Base-by-base conservation (phyloP, 108 stramenopile species). In the Pseudonitzschia delicatissima region DNA sequence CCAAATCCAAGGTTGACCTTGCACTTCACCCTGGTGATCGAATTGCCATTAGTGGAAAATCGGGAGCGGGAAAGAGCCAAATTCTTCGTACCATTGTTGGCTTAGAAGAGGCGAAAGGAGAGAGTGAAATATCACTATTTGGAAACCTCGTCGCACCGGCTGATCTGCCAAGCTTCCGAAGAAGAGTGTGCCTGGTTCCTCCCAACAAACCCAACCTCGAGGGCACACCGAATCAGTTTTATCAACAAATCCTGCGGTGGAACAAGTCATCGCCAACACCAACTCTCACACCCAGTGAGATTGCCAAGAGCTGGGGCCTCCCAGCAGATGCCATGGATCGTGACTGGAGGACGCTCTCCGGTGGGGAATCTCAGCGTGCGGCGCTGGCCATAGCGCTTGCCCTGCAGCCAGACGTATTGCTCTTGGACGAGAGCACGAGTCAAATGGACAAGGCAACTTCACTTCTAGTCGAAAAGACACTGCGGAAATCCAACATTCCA, bases 311-410 rank as follows among this genome's bases (percentile, higher is more conserved):
- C 11, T 80, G 79, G 79, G 62, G 59, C 3, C 32, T 81, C 9
- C 4, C 45, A 11, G 68, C 57, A 8, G 25, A 20, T 5, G 36
- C 37, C 15, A 68, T 72, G 15, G 82, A 87, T 42, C 74, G 77
- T 57, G 68, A 73, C 4, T 93, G 91, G 93, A 76, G 79, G 36
- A 78, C 75, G 23, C 77, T 95, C 3, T 87, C 86, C 3, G 94
- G 94, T 2, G 94, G 91, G 32, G 90, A 93, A 76, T 77, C 79
- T n/a, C 95, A 96, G 67, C 73, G 92, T n/a, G 66, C 83, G 31
- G 49, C 80, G 13, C 64, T 93, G 60, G 92, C 95, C 0, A 82
- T 93, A 12, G 87, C 92, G 12, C 57, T 96, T 18, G 72, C 90
- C 4, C 63, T 78, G 5, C 26, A 62, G 20, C 86, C 87, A 0